Conservation (phyloP, 768 basidiomycete genomes). For the Podaxis carcinomalis region DNA sequence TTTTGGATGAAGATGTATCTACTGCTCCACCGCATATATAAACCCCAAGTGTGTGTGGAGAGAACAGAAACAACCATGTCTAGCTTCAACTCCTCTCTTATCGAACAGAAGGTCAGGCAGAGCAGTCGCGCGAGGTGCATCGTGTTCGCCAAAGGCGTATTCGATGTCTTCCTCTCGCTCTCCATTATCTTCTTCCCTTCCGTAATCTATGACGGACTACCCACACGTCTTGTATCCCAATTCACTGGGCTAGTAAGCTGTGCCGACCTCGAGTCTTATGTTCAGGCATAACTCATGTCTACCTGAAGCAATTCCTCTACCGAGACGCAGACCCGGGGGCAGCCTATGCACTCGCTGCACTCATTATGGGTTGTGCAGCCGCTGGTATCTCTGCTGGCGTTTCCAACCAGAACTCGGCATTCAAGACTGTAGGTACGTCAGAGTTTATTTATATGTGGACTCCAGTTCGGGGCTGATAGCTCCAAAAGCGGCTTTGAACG, state of each 20-base stretch:
- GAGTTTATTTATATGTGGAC: background rate
- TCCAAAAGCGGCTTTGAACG: conserved; percentile 18
- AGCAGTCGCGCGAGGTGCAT: conserved; percentile 11
- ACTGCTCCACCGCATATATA: background rate
- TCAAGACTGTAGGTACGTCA: conserved; percentile 22
- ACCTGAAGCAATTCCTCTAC: conserved; percentile 6
- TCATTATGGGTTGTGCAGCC: conserved; percentile 20
- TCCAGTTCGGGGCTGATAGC: background rate
- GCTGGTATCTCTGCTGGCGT: conserved; percentile 21
- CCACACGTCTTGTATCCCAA: conserved; percentile 13
- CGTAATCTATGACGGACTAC: conserved; percentile 17
- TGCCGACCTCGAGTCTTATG: background rate
- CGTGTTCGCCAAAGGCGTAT: conserved; percentile 19
- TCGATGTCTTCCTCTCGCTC: conserved; percentile 17
- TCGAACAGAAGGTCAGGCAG: background rate
- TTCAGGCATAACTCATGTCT: conserved; percentile 7
- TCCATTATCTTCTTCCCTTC: conserved; percentile 20
- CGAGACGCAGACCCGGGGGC: conserved; percentile 14
- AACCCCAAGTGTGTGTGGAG: background rate
- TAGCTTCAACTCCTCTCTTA: background rate
- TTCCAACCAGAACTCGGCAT: conserved; percentile 18
- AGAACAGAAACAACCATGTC: background rate
- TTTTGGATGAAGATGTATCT: conserved; percentile 6
- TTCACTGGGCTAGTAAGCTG: conserved; percentile 18
- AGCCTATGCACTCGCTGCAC: conserved; percentile 15